phyloP scores from a whole-genome alignment of 2,329 filamentous ascomycete species.

The Trichophyton mentagrophytes region DNA sequence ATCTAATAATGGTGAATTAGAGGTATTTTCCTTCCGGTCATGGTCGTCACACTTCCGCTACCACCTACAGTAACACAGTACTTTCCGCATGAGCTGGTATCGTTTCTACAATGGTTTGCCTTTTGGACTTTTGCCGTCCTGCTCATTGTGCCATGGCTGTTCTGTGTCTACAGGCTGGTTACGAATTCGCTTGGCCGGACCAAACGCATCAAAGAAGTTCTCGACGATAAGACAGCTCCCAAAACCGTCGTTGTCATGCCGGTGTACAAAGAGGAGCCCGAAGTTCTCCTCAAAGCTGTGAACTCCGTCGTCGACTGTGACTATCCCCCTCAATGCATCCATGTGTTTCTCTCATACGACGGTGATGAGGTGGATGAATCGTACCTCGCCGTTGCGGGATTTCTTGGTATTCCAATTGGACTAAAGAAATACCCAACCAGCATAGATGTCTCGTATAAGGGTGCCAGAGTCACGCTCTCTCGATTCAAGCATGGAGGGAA shows the following conservation, averaged over 20 bases:
- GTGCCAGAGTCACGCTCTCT: conserved; percentile 76
- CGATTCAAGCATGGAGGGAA: conserved; percentile 90
- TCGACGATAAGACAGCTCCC: conserved; percentile 75
- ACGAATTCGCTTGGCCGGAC: conserved; percentile 73
- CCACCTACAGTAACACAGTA: conserved; percentile 57
- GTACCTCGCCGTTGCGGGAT: conserved; percentile 74
- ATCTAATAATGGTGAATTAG: conserved; percentile 32
- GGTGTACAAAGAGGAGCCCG: conserved; percentile 83
- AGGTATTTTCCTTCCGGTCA: conserved; percentile 77
- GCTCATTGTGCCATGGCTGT: conserved; percentile 77
- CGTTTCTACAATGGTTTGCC: conserved; percentile 78
- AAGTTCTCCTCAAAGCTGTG: conserved; percentile 69
- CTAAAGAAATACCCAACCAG: conserved; percentile 71
- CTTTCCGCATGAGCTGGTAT: conserved; percentile 58
- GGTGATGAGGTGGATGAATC: conserved; percentile 79
- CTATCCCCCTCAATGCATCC: conserved; percentile 81
- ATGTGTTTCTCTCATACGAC: conserved; percentile 92
- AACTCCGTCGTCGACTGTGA: conserved; percentile 90
- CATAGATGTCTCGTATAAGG: conserved; percentile 77
- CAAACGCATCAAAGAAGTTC: conserved; percentile 67
- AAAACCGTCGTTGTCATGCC: conserved; percentile 97
- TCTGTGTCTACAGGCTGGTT: conserved; percentile 83
- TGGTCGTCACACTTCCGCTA: conserved; percentile 82
- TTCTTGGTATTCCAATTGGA: conserved; percentile 66
- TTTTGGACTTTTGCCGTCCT: conserved; percentile 86